phyloP scores from a whole-genome alignment of 306 rosid genomes.

The Dalbergia cultrata region DNA sequence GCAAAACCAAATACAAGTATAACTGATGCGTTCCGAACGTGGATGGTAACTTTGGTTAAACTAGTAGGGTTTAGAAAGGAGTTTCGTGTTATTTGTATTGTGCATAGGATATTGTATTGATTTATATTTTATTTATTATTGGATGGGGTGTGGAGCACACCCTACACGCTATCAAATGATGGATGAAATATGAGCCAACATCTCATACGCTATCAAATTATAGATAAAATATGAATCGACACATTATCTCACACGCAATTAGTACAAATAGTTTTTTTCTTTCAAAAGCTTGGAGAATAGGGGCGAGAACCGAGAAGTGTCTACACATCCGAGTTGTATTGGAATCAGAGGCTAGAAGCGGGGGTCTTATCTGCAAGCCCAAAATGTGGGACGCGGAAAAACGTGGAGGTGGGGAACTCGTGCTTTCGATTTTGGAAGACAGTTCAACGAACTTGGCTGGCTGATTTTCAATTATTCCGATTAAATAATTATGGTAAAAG shows the following conservation, averaged over 20 bases:
- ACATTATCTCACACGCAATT: too few species aligned
- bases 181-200: too few species aligned
- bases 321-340: background rate
- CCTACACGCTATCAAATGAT: too few species aligned
- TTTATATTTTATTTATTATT: too few species aligned
- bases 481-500: background rate
- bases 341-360: background rate
- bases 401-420: background rate
- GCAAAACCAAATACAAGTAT: background rate
- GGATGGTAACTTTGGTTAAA: background rate
- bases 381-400: background rate
- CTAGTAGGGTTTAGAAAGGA: background rate
- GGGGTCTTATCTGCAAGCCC: background rate
- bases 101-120: too few species aligned
- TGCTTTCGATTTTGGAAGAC: background rate
- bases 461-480: background rate
- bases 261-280: background rate
- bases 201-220: too few species aligned
- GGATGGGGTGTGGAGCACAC: too few species aligned
- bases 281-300: background rate
- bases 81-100: too few species aligned
- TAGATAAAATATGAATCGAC: too few species aligned
- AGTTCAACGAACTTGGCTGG: background rate
- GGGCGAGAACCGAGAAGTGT: background rate
- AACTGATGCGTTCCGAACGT: background rate